Evolutionary conservation across 306 rosid species (phyloP).

Genomic region (Begonia masoniana): DNA sequence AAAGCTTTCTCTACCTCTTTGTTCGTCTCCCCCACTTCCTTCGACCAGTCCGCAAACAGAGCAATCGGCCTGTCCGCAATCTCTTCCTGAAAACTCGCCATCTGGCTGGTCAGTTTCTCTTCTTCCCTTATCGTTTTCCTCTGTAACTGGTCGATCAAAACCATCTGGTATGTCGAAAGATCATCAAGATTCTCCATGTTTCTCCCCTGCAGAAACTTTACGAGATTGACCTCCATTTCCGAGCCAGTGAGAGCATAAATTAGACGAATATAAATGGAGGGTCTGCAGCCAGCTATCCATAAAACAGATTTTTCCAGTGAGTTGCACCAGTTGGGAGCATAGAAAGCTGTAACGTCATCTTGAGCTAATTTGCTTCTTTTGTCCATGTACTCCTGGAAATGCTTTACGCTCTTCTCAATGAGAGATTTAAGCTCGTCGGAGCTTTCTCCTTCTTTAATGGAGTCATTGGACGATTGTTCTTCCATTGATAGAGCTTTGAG

Average conservation of each 20-base stretch:
- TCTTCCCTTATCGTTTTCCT: constrained; percentile 14
- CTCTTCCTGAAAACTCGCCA: constrained; percentile 22
- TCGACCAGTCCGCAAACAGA: constrained; percentile 6
- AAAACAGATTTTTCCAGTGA: constrained; percentile 24
- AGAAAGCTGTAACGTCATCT: constrained; percentile 5
- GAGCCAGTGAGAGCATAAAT: constrained; percentile 12
- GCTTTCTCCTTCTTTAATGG: background rate
- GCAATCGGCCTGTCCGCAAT: constrained; percentile 22
- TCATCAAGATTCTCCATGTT: background rate
- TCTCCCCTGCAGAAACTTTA: background rate
- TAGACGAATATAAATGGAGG: constrained; percentile 21
- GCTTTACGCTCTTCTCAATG: constrained; percentile 2
- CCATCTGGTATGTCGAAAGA: constrained; percentile 3
- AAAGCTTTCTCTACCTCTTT: constrained; percentile 11
- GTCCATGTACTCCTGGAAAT: constrained; percentile 16
- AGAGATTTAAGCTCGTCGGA: background rate
- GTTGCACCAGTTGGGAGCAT: constrained; percentile 21
- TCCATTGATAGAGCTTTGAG: constrained; percentile 1
- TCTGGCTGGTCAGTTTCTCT: constrained; percentile 10
- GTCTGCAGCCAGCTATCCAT: constrained; percentile 31
- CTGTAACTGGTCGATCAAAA: constrained; percentile 7
- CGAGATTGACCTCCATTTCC: constrained; percentile 9
- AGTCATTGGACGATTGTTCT: background rate
- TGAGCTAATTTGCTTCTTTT: constrained; percentile 8
- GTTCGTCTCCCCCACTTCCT: constrained; percentile 5